Evolutionary conservation across 2,329 filamentous ascomycete species (phyloP), one percentile per base, ranked within the genome.

Genomic region (Microsporum canis): DNA sequence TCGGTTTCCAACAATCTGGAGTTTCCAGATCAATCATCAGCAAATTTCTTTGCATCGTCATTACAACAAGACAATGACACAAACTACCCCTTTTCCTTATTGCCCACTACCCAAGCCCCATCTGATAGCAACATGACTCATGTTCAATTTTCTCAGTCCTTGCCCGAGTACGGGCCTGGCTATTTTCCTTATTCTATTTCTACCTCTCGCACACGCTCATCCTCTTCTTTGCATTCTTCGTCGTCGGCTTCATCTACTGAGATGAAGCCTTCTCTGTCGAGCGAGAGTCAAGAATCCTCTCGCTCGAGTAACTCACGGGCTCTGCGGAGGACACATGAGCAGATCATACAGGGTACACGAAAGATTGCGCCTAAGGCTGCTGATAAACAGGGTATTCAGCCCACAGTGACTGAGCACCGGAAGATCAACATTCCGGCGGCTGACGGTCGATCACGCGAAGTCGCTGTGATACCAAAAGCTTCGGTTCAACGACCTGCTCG

Each of bases 401-500:
- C 72, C 59, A 66, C 67, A 51, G 66, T 67, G 33, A 69, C 73
- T 65, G 73, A 76, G 66, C 74, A 74, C 67, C 77, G 76, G 69
- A 80, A 82, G 75, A 71, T 80, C 64, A 77, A 77, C 62, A 79
- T 82, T 64, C 74, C 73, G 62, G 79, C 78, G 10, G 72, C 76
- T 59, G 79, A 82, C 67, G 80, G 80, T 45, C 80, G 78, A 55
- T 76, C 79, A 34, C 82, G 82, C 68, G 77, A 80, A 66, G 80
- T 82, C 57, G 80, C 75, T 65, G 79, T 74, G 69, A 84, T 75
- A 55, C 74, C 78, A 62, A 84, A 83, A 68, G 76, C 80, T 33
- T 78, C 80, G 1, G 80, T 84, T 63, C 76, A 81, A 60, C 85
- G 88, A 14, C 87, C 87, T 31, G 83, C 83, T 67, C 85, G 88